Conservation (phyloP, 1,284 basidiomycete genomes). For the Kwoniella shivajii region DNA sequence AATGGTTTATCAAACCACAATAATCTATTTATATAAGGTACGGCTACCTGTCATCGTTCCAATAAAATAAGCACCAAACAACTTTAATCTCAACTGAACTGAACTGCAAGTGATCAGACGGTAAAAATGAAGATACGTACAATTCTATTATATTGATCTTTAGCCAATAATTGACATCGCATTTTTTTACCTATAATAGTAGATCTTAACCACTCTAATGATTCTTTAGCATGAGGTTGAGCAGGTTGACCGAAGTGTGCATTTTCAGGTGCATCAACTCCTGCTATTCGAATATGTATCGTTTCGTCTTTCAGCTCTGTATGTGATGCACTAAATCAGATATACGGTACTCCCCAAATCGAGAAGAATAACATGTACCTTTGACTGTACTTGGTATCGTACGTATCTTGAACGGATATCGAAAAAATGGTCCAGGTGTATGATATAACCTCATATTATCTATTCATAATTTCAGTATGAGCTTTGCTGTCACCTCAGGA, state of each 20-base stretch:
- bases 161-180: constrained; percentile 64
- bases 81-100: too few relatives aligned
- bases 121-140: too few relatives aligned
- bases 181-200: constrained; percentile 59
- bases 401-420: constrained; percentile 70
- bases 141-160: constrained; percentile 79
- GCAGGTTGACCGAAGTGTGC: constrained; percentile 76
- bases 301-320: constrained; percentile 74
- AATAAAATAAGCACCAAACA: too few relatives aligned
- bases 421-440: constrained; percentile 73
- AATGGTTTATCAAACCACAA: constrained; percentile 61
- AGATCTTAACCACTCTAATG: constrained; percentile 68
- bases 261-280: constrained; percentile 84
- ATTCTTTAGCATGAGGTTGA: constrained; percentile 72
- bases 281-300: constrained; percentile 79
- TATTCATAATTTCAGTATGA: not conserved
- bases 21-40: constrained; percentile 57
- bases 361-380: constrained; percentile 57
- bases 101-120: too few relatives aligned
- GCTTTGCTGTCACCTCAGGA: not conserved
- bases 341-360: not conserved
- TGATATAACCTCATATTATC: constrained; percentile 71
- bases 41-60: constrained; percentile 66
- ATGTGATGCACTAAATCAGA: not conserved
- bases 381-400: constrained; percentile 63